Evolutionary conservation across 805 yeast species (phyloP), one percentile per base, ranked within the genome.

Genomic region (Starmerella vaccinii): DNA sequence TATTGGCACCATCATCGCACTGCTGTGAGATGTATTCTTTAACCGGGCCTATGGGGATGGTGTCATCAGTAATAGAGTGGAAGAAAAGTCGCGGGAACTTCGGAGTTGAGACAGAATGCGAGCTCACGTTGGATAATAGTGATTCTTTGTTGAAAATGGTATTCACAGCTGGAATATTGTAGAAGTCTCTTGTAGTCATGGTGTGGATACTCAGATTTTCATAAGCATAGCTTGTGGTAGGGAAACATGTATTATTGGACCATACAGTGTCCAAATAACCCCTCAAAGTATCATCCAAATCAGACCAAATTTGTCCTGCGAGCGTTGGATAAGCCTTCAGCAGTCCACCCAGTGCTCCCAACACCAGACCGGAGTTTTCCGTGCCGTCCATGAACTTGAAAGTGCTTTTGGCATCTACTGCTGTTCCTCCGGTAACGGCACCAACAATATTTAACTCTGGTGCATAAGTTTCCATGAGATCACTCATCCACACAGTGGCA

Each of bases 291-390:
- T 32, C 45, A 26, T 57, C 45, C 16, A 40, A 8, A 8, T 40
- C 32, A 2, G 50, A 38, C 47, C 44, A 46, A 5, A 41, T 5
- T 2, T 29, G 39, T 10, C 53, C 52, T 13, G 42, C 24, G n/a
- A 38, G 27, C 10, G 46, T 53, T 3, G 61, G 59, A 38, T 60
- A 58, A 33, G 56, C 60, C 22, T 40, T 29, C 16, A 57, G 52
- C 5, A 61, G 42, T 13, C 65, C 65, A 21, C 48, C 40, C 21
- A 59, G n/a, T 2, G 61, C 61, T 9, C 57, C 58, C 18, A 59
- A 54, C 8, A 58, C 49, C 40, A 57, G 59, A 9, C 64, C 65
- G 7, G 62, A 52, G 41, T 41, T 52, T 7, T 49, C 21, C n/a
- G 19, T 4, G 21, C 22, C 22, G 47, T 59, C 57, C 32, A 54